Percentiles rank a stretch among this genome's conserved stretches.
Evolutionary conservation across 1,139 yeast genomes (phyloP).

Genomic region (Wickerhamomyces sp.): DNA sequence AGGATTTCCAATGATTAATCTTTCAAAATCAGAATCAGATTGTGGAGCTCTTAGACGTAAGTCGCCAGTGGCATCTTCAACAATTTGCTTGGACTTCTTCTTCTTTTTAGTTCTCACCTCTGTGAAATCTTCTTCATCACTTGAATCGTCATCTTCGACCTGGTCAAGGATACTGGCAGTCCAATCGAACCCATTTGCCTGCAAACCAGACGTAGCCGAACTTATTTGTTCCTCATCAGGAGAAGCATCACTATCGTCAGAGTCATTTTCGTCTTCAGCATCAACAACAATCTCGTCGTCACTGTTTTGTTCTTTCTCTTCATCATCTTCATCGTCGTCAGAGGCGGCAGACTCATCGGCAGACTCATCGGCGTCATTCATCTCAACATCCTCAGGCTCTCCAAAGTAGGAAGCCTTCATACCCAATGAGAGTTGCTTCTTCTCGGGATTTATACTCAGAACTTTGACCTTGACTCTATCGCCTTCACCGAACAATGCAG

Average conservation of each 20-base stretch:
- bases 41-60: constrained; percentile 84
- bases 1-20: constrained; percentile 86
- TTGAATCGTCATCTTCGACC: constrained; percentile 46
- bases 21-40: constrained; percentile 85
- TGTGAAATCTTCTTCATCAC: constrained; percentile 45
- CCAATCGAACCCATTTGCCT: constrained; percentile 90
- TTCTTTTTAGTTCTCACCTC: constrained; percentile 35
- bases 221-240: constrained; percentile 24
- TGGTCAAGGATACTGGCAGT: constrained; percentile 84
- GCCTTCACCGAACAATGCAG: constrained; percentile 73
- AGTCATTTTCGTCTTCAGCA: constrained; percentile 14
- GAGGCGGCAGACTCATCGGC: constrained; percentile 11
- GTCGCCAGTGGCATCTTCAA: constrained; percentile 82
- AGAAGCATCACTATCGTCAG: constrained; percentile 18
- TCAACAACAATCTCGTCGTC: constrained; percentile 22
- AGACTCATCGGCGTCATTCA: constrained; percentile 29
- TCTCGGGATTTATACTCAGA: constrained; percentile 53
- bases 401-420: constrained; percentile 90
- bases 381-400: constrained; percentile 33
- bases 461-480: constrained; percentile 86
- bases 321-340: constrained; percentile 24
- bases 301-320: constrained; percentile 23
- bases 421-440: constrained; percentile 78
- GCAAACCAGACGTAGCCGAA: constrained; percentile 45
- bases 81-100: constrained; percentile 39